Conservation (phyloP, 2,329 filamentous ascomycete genomes). For the Monosporascus sp. region DNA sequence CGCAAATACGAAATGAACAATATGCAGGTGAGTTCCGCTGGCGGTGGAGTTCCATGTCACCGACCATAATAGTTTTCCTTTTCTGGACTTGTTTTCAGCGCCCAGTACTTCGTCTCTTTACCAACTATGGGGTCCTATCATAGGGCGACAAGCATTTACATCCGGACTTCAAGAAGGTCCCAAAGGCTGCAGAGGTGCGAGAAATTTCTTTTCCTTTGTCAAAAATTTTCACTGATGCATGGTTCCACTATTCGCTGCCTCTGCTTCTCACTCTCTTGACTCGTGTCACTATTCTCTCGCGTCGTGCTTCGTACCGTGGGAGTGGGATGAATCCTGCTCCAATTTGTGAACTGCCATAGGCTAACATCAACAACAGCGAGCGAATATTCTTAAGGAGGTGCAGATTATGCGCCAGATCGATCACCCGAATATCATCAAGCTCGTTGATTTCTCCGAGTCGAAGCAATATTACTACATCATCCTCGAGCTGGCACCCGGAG, state of each 20-base stretch:
- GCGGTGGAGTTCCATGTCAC: constrained; percentile 21
- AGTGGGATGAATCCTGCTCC: constrained; percentile 5
- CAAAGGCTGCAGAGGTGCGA: constrained; percentile 96
- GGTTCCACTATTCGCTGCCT: constrained; percentile 12
- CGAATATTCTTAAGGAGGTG: constrained; percentile 97
- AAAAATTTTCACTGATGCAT: constrained; percentile 9
- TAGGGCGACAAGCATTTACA: constrained; percentile 92
- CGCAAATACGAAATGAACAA: constrained; percentile 99
- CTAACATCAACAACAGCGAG: constrained; percentile 57
- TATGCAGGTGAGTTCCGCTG: constrained; percentile 75
- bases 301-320: constrained; percentile 14
- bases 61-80: constrained; percentile 20
- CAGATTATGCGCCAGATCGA: constrained; percentile 97
- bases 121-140: constrained; percentile 44
- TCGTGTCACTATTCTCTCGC: constrained; percentile 9
- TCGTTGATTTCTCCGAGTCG: constrained; percentile 91
- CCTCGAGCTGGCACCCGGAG: constrained; percentile 87
- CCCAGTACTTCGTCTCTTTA: constrained; percentile 32
- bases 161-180: constrained; percentile 92
- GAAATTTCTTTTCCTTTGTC: constrained; percentile 35
- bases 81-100: constrained; percentile 24
- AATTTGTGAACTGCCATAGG: constrained; percentile 5
- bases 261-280: constrained; percentile 16
- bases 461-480: constrained; percentile 97
- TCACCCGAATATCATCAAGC: constrained; percentile 91